phyloP scores from a whole-genome alignment of 306 rosid species.

The Rubus parviflorus region DNA sequence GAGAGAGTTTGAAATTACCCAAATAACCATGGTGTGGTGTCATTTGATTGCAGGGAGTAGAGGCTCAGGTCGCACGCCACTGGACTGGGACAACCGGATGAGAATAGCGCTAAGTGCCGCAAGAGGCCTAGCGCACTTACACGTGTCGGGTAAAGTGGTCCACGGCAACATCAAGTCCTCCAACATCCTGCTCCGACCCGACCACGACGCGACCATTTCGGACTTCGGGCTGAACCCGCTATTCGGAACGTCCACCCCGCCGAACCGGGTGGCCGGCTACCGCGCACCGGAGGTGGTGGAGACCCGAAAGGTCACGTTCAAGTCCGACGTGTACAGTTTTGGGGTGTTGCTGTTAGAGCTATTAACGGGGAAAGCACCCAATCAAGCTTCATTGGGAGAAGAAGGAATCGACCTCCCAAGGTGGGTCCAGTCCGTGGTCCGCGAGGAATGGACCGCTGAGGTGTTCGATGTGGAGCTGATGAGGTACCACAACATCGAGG shows the following conservation, averaged over 20 bases:
- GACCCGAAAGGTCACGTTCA: conserved; percentile 72
- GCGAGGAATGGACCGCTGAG: conserved; percentile 99
- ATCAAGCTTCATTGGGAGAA: conserved; percentile 88
- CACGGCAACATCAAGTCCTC: conserved; percentile 94
- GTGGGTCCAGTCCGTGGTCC: conserved; percentile 98
- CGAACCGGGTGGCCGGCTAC: conserved; percentile 81
- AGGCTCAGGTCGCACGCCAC: conserved; percentile 91
- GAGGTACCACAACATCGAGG: conserved; percentile 90
- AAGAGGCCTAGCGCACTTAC: conserved; percentile 77
- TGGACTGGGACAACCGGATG: conserved; percentile 94
- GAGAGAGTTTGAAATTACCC: background rate
- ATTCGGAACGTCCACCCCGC: conserved; percentile 62
- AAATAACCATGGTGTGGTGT: background rate
- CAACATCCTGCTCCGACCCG: conserved; percentile 75
- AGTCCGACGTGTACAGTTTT: conserved; percentile 92
- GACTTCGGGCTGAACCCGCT: conserved; percentile 82
- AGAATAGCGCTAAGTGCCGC: conserved; percentile 70
- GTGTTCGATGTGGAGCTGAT: conserved; percentile 91
- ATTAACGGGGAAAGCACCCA: conserved; percentile 90
- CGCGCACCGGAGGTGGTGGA: conserved; percentile 85
- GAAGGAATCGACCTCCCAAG: conserved; percentile 92
- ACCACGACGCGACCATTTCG: conserved; percentile 63
- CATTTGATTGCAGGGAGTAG: conserved; percentile 64
- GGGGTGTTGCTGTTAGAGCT: conserved; percentile 89
- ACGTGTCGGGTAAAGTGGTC: conserved; percentile 76